Base-by-base conservation (phyloP, 164 flowering plant species). In the Saururus chinensis region DNA sequence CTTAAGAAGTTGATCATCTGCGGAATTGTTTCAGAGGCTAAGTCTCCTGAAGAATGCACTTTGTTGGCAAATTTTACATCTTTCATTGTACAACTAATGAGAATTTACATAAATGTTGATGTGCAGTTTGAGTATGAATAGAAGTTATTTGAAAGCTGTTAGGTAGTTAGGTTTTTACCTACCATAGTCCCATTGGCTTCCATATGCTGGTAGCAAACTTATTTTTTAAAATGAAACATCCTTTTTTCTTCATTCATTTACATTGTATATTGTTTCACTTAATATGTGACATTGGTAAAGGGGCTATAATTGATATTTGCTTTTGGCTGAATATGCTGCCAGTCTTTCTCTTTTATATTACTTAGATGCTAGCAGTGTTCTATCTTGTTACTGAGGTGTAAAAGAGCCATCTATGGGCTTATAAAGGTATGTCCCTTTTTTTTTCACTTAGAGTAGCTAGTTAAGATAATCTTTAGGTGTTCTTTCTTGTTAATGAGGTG, bases 91-190 rank as follows among this genome's bases (percentile, higher is more conserved):
- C 66, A 66, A 45, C 75, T 76, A 42, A 76, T 76, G 79, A 76
- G 75, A 61, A 68, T 64, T 60, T 68, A 83, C 59, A 60, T 80
- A 64, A 75, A 82, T 68, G 89, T 86, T 42, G 91, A 82, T 62
- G 80, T 87, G 65, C 81, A 80, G 60, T 92, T 87, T 75, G 86
- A 80, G 63, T 92, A 80, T 68, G 86, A 82, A 60, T 92, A 73
- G 66, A 41, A 9, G 14, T 60, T 61, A 56, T 63, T 53, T 42
- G 48, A 51, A 30, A 61, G 35, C 71, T 67, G 55, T 68, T 42
- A 20, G 53, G 54, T 37, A 57, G 60, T 62, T 61, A 52, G 66
- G 67, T 66, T 71, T 71, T 68, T 70, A 64, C 62, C 60, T 56
- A 57, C 16, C 56, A 37, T 21, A 51, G 60, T 53, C 7, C 17